Evolutionary conservation across 2,329 filamentous ascomycete genomes (phyloP).

Genomic region (Stagonosporopsis chrysanthemi): DNA sequence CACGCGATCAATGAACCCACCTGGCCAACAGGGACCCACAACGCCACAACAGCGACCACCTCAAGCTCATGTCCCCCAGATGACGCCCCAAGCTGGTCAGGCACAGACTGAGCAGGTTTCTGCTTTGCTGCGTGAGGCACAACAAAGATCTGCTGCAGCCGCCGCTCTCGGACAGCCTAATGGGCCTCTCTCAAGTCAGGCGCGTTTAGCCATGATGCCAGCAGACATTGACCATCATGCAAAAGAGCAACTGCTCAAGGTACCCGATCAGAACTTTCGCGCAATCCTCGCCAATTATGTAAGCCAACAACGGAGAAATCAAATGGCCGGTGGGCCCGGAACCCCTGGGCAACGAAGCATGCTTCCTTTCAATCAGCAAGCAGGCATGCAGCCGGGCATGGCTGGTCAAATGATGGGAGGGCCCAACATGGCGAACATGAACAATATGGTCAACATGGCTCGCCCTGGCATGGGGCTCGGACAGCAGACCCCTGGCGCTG

Average conservation of each 20-base stretch:
- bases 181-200: slow-evolving; percentile 42
- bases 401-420: slow-evolving; percentile 39
- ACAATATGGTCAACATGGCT: slow-evolving; percentile 34
- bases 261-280: slow-evolving; percentile 47
- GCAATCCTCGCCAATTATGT: slow-evolving; percentile 37
- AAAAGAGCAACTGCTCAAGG: slow-evolving; percentile 44
- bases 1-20: slow-evolving; percentile 57
- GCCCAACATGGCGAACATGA: slow-evolving; percentile 38
- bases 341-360: slow-evolving; percentile 37
- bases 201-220: slow-evolving; percentile 45
- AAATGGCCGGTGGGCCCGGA: slow-evolving; percentile 31
- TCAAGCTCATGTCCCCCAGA: slow-evolving; percentile 45
- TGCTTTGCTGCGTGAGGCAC: slow-evolving; percentile 45
- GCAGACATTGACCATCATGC: slow-evolving; percentile 37
- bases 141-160: slow-evolving; percentile 45
- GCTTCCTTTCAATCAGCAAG: slow-evolving; percentile 41
- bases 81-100: slow-evolving; percentile 43
- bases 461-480: slow-evolving; percentile 40
- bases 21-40: slow-evolving; percentile 51
- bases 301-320: slow-evolving; percentile 30
- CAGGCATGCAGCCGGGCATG: slow-evolving; percentile 32
- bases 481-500: slow-evolving; percentile 35
- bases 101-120: slow-evolving; percentile 38
- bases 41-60: slow-evolving; percentile 47
- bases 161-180: slow-evolving; percentile 35